Percentiles rank a stretch among this genome's conserved stretches.
Evolutionary conservation across 345 rosid genomes (phyloP).

Genomic region (Gossypium australe): DNA sequence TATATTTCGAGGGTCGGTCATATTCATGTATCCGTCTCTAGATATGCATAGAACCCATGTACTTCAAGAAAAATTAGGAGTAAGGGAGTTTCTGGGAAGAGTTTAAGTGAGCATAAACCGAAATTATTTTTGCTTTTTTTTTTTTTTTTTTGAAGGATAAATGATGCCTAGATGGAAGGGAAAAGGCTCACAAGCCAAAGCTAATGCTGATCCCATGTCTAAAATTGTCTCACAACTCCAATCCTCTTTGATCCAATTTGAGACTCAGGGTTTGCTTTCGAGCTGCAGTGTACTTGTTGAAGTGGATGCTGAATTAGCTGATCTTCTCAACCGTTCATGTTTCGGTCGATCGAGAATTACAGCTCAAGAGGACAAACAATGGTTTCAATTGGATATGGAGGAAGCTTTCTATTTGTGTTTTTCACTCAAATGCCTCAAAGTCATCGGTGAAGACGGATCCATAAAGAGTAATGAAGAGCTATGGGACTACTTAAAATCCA

Average conservation of each 20-base stretch:
- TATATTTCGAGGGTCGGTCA: too few relatives aligned
- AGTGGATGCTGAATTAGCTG: conserved; percentile 41
- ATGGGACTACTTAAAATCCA: conserved; percentile 51
- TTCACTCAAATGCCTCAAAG: conserved; percentile 57
- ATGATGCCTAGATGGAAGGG: conserved; percentile 93
- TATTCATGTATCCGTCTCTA: too few relatives aligned
- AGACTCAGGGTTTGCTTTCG: conserved; percentile 40
- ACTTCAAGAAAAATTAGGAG: too few relatives aligned
- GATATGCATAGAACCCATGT: too few relatives aligned
- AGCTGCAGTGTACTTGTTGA: conserved; percentile 52
- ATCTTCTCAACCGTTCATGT: conserved; percentile 63
- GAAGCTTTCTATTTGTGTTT: conserved; percentile 68
- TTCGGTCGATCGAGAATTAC: conserved; percentile 55
- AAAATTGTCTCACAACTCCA: conserved; percentile 46
- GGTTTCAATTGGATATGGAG: conserved; percentile 68
- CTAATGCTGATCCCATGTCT: conserved; percentile 72
- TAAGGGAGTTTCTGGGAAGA: too few relatives aligned
- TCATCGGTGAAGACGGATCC: conserved; percentile 30
- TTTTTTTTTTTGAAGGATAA: background rate
- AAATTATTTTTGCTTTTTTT: background rate
- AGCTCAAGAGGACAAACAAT: conserved; percentile 57
- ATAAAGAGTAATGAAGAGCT: conserved; percentile 30
- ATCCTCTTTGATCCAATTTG: conserved; percentile 39
- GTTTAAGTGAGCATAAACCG: background rate
- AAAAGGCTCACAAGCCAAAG: conserved; percentile 62